Conservation (phyloP, 108 stramenopile species). For the Skeletonema tropicum region DNA sequence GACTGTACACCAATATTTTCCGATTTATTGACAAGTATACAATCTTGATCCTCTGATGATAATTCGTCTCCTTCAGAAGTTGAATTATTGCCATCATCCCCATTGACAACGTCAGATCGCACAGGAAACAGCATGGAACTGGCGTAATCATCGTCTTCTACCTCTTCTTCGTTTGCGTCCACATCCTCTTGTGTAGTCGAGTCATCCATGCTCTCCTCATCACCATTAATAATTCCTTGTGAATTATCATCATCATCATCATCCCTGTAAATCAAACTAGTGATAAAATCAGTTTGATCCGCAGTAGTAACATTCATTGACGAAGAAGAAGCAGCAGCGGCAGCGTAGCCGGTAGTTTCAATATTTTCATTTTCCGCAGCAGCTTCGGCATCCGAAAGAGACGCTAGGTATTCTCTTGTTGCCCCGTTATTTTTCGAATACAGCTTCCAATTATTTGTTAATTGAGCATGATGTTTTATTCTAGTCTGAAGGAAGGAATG, state of each 20-base stretch:
- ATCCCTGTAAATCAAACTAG: neutral
- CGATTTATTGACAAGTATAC: no score
- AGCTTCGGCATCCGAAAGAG: neutral
- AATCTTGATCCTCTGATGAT: neutral
- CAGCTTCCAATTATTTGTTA: no score
- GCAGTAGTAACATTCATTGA: neutral
- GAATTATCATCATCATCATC: neutral
- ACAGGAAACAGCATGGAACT: slow-evolving; percentile 18
- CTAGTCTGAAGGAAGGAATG: no score
- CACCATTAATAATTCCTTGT: neutral
- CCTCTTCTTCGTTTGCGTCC: neutral
- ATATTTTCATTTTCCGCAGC: neutral
- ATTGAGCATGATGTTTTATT: no score
- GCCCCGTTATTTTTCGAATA: no score
- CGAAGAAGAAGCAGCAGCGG: neutral
- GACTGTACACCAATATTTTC: no score
- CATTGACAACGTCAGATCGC: neutral
- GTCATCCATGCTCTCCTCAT: neutral
- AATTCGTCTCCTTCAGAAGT: neutral
- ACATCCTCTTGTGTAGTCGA: neutral
- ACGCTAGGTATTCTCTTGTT: no score
- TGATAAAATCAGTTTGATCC: neutral
- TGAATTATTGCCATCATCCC: neutral
- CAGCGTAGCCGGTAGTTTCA: neutral
- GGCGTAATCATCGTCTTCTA: slow-evolving; percentile 37